These are phyloP conservation scores for Solanum hybrid DNA, from an alignment of 305 asterid species.

Conservation along the genomic window DNA sequence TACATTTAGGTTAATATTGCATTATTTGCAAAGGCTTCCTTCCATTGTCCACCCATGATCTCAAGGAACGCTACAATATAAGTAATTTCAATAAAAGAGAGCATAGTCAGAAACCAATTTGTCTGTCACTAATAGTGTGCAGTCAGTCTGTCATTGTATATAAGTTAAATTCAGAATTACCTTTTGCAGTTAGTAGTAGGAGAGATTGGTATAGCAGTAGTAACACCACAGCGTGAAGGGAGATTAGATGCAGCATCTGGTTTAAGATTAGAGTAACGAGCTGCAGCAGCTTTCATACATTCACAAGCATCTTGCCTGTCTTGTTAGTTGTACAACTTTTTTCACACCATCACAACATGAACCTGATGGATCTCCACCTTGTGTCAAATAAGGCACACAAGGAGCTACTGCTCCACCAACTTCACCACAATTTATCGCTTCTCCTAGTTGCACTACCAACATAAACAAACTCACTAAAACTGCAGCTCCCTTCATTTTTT, in stretches of 20 bases:
- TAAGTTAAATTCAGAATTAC: slow-evolving; percentile 3
- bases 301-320: slow-evolving; percentile 46
- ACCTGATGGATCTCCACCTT: slow-evolving; percentile 25
- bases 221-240: slow-evolving; percentile 45
- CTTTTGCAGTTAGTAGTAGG: slow-evolving; percentile 38
- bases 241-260: slow-evolving; percentile 39
- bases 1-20: not conserved
- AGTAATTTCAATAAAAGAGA: not conserved
- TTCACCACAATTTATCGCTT: slow-evolving; percentile 34
- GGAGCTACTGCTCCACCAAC: slow-evolving; percentile 23
- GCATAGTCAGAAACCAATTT: not conserved
- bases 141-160: not conserved
- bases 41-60: not conserved
- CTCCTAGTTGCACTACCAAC: slow-evolving; percentile 12
- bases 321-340: slow-evolving; percentile 8
- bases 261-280: slow-evolving; percentile 19
- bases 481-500: slow-evolving; percentile 21
- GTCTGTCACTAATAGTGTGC: no score
- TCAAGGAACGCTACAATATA: not conserved
- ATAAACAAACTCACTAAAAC: slow-evolving; percentile 12
- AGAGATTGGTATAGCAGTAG: slow-evolving; percentile 20
- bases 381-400: slow-evolving; percentile 29
- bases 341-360: slow-evolving; percentile 39
- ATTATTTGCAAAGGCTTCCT: not conserved
- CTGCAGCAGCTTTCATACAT: slow-evolving; percentile 48